Evolutionary conservation across 306 rosid species (phyloP).

Genomic region (Acacia crassicarpa): DNA sequence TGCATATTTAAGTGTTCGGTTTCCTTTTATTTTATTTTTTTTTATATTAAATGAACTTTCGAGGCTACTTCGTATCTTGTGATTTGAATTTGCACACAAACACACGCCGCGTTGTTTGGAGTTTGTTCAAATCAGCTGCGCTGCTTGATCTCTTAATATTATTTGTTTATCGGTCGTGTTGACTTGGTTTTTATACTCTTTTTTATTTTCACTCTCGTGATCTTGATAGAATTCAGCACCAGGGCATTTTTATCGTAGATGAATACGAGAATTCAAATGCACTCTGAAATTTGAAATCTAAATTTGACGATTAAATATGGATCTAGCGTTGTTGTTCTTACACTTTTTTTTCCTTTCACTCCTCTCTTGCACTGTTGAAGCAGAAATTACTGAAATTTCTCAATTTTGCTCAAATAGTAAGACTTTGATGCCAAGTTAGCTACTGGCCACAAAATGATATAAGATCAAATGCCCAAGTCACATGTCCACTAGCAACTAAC

Average conservation of each 20-base stretch:
- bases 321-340: not conserved
- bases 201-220: not conserved
- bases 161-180: not conserved
- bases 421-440: slow-evolving; percentile 2
- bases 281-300: not conserved
- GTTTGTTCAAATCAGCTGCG: not conserved
- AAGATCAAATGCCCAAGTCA: not conserved
- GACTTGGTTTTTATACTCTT: not conserved
- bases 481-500: not conserved
- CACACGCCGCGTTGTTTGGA: not conserved
- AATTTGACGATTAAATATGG: not conserved
- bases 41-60: not conserved
- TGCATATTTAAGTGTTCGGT: too few relatives aligned
- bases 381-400: slow-evolving; percentile 10
- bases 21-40: not conserved
- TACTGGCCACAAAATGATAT: not conserved
- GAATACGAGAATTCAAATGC: not conserved
- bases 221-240: not conserved
- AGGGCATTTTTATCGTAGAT: not conserved
- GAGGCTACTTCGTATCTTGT: too few relatives aligned
- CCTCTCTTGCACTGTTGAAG: not conserved
- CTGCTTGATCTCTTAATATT: not conserved
- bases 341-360: not conserved
- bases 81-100: not conserved
- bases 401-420: not conserved